These are phyloP conservation scores for Thozetella sp. DNA, from an alignment of 495 filamentous ascomycete species.

Conservation along the genomic window DNA sequence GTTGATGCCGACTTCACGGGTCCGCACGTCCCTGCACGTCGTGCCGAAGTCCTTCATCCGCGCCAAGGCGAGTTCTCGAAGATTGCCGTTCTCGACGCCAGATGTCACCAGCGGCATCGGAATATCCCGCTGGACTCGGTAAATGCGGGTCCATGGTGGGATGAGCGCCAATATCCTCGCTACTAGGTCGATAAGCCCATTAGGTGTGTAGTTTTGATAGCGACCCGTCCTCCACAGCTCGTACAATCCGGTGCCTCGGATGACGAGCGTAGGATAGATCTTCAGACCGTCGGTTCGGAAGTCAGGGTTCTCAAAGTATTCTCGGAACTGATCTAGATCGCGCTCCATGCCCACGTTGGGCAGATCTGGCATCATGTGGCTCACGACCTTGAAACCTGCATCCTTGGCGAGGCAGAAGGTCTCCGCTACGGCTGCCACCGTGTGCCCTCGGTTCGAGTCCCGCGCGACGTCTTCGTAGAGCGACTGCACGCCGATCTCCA, in stretches of 20 bases:
- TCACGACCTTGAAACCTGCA: conserved; percentile 97
- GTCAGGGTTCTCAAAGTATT: conserved; percentile 96
- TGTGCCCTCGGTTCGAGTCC: conserved; percentile 97
- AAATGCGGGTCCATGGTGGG: conserved; percentile 97
- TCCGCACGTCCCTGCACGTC: conserved; percentile 95
- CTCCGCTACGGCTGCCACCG: conserved; percentile 89
- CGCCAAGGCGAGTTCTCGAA: conserved; percentile 88
- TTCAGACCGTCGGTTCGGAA: conserved; percentile 98
- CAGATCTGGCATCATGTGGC: conserved; percentile 99
- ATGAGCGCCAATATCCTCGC: conserved; percentile 92
- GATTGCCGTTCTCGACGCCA: conserved; percentile 96
- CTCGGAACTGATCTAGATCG: conserved; percentile 92
- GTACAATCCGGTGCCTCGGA: conserved; percentile 94
- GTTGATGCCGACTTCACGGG: conserved; percentile 95
- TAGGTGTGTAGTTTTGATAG: conserved; percentile 98
- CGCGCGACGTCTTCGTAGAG: conserved; percentile 98
- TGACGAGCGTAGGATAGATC: conserved; percentile 97
- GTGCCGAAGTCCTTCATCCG: conserved; percentile 99
- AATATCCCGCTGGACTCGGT: conserved; percentile 97
- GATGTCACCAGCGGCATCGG: conserved; percentile 98
- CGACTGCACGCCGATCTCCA: conserved; percentile 95
- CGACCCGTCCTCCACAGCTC: conserved; percentile 96
- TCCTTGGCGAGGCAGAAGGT: conserved; percentile 96
- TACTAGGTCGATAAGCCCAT: conserved; percentile 92
- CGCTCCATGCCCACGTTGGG: conserved; percentile 99